Conservation (phyloP, 768 basidiomycete species). For the Termitomyces sp. region DNA sequence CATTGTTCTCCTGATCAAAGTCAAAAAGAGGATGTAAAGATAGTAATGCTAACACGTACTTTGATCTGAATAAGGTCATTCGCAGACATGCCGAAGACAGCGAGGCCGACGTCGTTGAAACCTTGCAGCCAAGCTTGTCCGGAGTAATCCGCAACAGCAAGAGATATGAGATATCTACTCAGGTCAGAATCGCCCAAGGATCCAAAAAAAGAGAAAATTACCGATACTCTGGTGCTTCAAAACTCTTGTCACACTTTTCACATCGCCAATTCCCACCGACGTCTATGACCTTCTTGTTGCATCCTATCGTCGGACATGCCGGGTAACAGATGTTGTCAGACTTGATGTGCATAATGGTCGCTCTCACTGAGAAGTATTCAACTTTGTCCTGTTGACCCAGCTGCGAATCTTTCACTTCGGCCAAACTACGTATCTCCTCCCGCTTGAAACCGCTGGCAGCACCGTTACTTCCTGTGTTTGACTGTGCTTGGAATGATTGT, state of each 20-base stretch:
- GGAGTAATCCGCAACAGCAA: slow-evolving; percentile 89
- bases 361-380: slow-evolving; percentile 78
- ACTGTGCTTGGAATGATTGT: slow-evolving; percentile 70
- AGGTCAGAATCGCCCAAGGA: background rate
- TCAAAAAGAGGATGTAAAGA: background rate
- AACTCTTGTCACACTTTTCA: slow-evolving; percentile 84
- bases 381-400: slow-evolving; percentile 73
- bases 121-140: slow-evolving; percentile 91
- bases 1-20: slow-evolving; percentile 51
- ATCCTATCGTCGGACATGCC: slow-evolving; percentile 76
- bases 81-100: slow-evolving; percentile 74
- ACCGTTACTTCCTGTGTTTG: slow-evolving; percentile 37
- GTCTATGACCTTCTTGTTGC: slow-evolving; percentile 88
- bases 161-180: slow-evolving; percentile 70
- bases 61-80: slow-evolving; percentile 75
- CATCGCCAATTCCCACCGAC: slow-evolving; percentile 77
- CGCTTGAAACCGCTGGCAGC: slow-evolving; percentile 54
- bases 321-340: slow-evolving; percentile 81
- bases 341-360: slow-evolving; percentile 88
- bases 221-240: slow-evolving; percentile 76
- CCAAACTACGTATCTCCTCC: slow-evolving; percentile 66
- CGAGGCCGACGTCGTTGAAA: slow-evolving; percentile 88
- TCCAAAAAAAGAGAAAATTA: slow-evolving; percentile 29
- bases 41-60: slow-evolving; percentile 33
- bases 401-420: slow-evolving; percentile 75